Conservation (phyloP, 768 basidiomycete species). For the Suillus ampliporus region DNA sequence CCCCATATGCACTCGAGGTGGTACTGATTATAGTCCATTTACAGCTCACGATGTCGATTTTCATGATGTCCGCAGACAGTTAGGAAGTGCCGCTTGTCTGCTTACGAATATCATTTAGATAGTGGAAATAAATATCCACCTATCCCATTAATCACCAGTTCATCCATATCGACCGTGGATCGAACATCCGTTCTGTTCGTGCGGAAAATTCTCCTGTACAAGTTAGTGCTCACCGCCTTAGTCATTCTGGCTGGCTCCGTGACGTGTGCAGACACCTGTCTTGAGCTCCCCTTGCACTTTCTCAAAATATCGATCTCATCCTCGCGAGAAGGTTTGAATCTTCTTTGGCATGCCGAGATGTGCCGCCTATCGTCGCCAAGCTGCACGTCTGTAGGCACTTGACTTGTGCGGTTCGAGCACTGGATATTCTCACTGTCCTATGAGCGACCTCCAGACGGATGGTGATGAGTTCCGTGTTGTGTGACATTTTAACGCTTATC, state of each 20-base stretch:
- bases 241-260: constrained; percentile 2
- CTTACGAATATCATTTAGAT: constrained; percentile 42
- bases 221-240: background rate
- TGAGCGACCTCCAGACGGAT: background rate
- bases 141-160: constrained; percentile 13
- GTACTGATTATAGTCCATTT: constrained; percentile 21
- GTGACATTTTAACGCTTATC: constrained; percentile 5
- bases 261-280: background rate
- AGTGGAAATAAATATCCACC: constrained; percentile 11
- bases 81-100: constrained; percentile 80
- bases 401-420: background rate
- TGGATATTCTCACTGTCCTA: constrained; percentile 8
- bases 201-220: constrained; percentile 3
- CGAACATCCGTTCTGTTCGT: constrained; percentile 17
- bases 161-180: constrained; percentile 9
- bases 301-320: constrained; percentile 9
- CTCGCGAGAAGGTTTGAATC: constrained; percentile 4
- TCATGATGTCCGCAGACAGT: constrained; percentile 86
- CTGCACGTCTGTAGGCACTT: background rate
- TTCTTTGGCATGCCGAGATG: constrained; percentile 5
- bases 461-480: background rate
- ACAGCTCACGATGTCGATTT: constrained; percentile 98
- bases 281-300: background rate
- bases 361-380: background rate
- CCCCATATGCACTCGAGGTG: constrained; percentile 3